Evolutionary conservation across 2,329 filamentous ascomycete species (phyloP), one percentile per base, ranked within the genome.

Genomic region (Lecanoromycetidae sp.): DNA sequence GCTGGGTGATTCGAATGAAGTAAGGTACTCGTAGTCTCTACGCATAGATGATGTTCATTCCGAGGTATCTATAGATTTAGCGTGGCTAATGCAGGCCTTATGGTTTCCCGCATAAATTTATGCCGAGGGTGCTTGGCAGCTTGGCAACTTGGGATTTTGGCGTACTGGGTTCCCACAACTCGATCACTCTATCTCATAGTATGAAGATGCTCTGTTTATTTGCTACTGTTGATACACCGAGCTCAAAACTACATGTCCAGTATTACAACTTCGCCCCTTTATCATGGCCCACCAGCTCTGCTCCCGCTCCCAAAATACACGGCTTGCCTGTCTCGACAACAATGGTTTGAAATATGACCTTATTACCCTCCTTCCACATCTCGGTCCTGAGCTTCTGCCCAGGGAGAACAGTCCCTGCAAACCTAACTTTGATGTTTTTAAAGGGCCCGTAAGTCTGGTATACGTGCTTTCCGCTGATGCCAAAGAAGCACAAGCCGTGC

Each of bases 401-500:
- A 0, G 86, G 87, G 48, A 88, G 64, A 10, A 94, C 87, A 8
- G 84, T 80, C 47, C 87, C 87, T 1, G 86, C 86, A 63, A 94
- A 94, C 54, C 87, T 75, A 20, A 93, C 87, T 74, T 94, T 94
- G 70, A 94, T 80, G 70, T 87, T 94, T 74, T 84, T 86, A 70
- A 84, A 87, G 38, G 76, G 68, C 3, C 91, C 91, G 59, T 80
- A 96, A 54, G 74, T 82, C 67, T 87, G 77, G 63, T 88, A 83
- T 32, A 98, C 79, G 51, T 90, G 87, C 75, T 94, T 95, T 55
- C 82, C 86, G 13, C 85, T 82, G 55, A 96, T 79, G 57, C 91
- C 91, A 60, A 98, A 90, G 63, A 81, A 91, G 76, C 87, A 94
- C 30, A 98, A 78, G n/a, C 91, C 91, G 71, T 98, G 91, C 45